Evolutionary conservation across 192 early-diverging fungal genomes (phyloP), one percentile per base, ranked within the genome.

Genomic region (Chytriomyces sp.): DNA sequence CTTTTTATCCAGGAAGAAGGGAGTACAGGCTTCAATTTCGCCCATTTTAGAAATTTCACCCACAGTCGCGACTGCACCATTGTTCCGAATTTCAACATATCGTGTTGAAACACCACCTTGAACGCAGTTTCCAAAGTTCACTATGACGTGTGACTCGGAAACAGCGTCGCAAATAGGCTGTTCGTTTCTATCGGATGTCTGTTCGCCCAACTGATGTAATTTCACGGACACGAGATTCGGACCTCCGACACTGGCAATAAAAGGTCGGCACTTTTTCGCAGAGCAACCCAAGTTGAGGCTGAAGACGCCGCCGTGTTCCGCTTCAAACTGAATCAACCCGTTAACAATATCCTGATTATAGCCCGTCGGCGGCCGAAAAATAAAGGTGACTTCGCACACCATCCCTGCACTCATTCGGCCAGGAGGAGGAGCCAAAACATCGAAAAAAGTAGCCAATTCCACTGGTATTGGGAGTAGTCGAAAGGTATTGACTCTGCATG

Each of bases 321-420:
- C 76, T 30, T 44, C 52, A 58, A 78, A 78, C 41, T 56, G 40
- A 3, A 78, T 32, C 7, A 37, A 19, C 14, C 76, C 76, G 40
- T 78, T 52, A 8, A 31, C n/a, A 19, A 78, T 56, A 44, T 78
- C 73, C 28, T 75, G 59, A 37, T 75, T 44, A 52, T 64, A 78
- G 4, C 72, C 77, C 0, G 64, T 17, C 3, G 77, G 77, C 5
- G 77, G 73, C 31, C 55, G n/a, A 64, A 78, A 78, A 4, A 65
- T 56, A 28, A 78, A 65, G 0, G 10, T 34, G 14, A 78, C 59
- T 39, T 74, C 72, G 52, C 52, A 62, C 26, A 55, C 70, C 77
- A 70, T 78, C 36, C 77, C 77, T 3, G 77, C 77, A 41, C 77
- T 78, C 64, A 78, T 68, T 52, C 72, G 53, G 5, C 77, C 77